phyloP scores from a whole-genome alignment of 164 flowering plant species.

The Saururus chinensis region DNA sequence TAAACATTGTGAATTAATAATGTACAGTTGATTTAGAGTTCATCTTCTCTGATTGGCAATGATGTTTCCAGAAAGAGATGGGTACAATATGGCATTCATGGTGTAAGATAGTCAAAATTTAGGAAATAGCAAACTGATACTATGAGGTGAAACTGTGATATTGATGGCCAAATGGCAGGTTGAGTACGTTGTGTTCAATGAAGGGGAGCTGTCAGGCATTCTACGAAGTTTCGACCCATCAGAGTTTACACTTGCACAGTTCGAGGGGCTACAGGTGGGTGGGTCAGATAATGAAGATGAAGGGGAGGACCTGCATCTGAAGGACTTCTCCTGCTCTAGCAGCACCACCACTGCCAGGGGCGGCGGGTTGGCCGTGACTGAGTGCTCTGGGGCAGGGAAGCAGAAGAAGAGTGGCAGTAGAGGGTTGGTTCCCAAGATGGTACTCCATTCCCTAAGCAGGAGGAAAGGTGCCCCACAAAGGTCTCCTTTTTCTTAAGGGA shows the following conservation, averaged over 20 bases:
- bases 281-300: constrained; percentile 27
- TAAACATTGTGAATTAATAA: not conserved
- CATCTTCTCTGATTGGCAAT: not conserved
- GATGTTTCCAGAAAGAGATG: no score
- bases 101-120: no score
- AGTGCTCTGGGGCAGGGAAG: constrained; percentile 15
- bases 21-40: not conserved
- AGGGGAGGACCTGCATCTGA: constrained; percentile 23
- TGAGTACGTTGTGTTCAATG: constrained; percentile 45
- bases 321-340: constrained; percentile 30
- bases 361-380: no score
- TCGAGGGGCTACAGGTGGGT: constrained; percentile 49
- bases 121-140: no score
- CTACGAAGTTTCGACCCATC: constrained; percentile 37
- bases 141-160: no score
- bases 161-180: constrained; percentile 62
- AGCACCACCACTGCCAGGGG: constrained; percentile 6
- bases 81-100: no score
- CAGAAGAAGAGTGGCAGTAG: constrained; percentile 20
- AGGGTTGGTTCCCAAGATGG: constrained; percentile 33
- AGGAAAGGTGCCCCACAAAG: constrained; percentile 90
- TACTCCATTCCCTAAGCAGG: constrained; percentile 40
- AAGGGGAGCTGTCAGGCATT: constrained; percentile 53
- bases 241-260: constrained; percentile 44
- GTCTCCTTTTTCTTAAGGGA: constrained; percentile 55